Conservation (phyloP, 352 stramenopile genomes). For the Globisporangium polare region DNA sequence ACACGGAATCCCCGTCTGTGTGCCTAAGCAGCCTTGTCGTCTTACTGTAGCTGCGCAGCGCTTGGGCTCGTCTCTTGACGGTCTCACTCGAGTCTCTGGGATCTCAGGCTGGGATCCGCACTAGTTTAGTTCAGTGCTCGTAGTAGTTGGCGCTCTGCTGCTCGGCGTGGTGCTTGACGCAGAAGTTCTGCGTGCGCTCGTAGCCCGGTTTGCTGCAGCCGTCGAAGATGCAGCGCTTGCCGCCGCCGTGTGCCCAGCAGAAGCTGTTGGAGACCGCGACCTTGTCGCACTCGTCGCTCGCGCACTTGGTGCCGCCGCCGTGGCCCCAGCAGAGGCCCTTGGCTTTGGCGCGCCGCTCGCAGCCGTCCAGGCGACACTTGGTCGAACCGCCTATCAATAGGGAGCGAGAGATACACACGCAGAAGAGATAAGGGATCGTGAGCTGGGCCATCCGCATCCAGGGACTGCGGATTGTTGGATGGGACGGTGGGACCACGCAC, state of each 20-base stretch:
- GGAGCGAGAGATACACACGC: too few relatives aligned
- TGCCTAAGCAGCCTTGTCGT: too few relatives aligned
- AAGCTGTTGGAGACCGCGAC: slow-evolving; percentile 22
- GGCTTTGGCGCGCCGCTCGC: slow-evolving; percentile 17
- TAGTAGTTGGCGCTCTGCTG: slow-evolving; percentile 24
- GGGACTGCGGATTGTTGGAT: neutral
- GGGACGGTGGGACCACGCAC: slow-evolving; percentile 4
- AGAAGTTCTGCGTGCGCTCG: slow-evolving; percentile 30
- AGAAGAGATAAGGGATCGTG: too few relatives aligned
- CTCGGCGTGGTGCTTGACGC: slow-evolving; percentile 24
- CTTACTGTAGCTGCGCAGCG: too few relatives aligned
- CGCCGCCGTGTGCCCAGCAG: slow-evolving; percentile 34
- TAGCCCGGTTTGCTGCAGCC: slow-evolving; percentile 31
- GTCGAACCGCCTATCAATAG: slow-evolving; percentile 10
- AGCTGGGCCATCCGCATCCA: neutral
- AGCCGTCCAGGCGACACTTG: slow-evolving; percentile 17
- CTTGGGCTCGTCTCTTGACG: too few relatives aligned
- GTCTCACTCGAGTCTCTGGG: too few relatives aligned
- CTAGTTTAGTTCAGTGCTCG: slow-evolving; percentile 23
- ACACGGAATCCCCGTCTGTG: too few relatives aligned
- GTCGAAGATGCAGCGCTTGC: slow-evolving; percentile 30
- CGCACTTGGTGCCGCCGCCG: slow-evolving; percentile 16
- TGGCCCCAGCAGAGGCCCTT: slow-evolving; percentile 23
- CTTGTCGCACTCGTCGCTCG: slow-evolving; percentile 14
- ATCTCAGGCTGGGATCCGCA: neutral